Evolutionary conservation across 345 rosid genomes (phyloP), one percentile per base, ranked within the genome.

Genomic region (Nasturtium officinale): DNA sequence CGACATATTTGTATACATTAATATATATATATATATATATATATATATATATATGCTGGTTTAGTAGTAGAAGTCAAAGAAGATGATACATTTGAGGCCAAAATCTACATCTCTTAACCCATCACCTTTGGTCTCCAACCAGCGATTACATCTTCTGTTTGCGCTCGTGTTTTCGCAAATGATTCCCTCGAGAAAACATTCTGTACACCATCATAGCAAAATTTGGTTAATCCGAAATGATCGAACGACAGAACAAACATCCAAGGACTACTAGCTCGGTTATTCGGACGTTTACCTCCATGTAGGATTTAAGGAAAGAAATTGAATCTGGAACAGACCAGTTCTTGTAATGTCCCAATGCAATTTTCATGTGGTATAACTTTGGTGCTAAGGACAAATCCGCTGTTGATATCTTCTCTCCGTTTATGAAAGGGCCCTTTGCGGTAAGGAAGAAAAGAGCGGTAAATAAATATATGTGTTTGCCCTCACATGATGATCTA

Each of bases 71-170:
- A 74, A 67, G 50, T 13, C 43, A 10, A 57, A 18, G 35, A 58
- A 29, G 69, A 48, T 75, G 29, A 75, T 60, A 65, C 5, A 28
- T 37, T 38, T 38, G 48, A 51, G 46, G 17, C 21, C 60, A 73
- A 56, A 60, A 51, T 38, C 20, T 15, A 11, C 6, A 29, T 30
- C 53, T 67, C 45, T 82, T 71, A 91, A 63, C 86, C 91, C 85
- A 82, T 62, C 54, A 91, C 96, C 80, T 91, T 91, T 17, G 96
- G 93, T 72, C 78, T 92, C 98, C 98, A 94, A 64, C 98, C 97
- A 15, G 86, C 95, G 55, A 94, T 77, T 2, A 91, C 92, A 69
- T 94, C 97, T 74, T 91, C 95, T 10, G 80, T 86, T 38, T 83
- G 87, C 12, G 93, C 96, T 9, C 77, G 81, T 3, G 99, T 91